Evolutionary conservation across 2,329 filamentous ascomycete genomes (phyloP).

Genomic region (Aspergillus oerlinghausenensis): DNA sequence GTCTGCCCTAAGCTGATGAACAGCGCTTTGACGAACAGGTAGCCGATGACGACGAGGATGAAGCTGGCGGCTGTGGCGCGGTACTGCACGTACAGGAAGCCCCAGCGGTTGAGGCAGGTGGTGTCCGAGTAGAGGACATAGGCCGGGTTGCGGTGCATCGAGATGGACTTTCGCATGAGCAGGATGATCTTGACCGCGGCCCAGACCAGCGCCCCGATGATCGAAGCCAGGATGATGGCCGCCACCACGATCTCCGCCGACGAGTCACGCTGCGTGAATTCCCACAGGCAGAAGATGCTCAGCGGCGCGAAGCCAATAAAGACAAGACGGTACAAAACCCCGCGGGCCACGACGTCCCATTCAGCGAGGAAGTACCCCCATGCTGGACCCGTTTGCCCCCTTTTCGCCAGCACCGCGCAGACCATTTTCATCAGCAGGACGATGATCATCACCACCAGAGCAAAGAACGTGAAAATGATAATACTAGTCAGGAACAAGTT

Average conservation of each 20-base stretch:
- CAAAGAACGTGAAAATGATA: conserved; percentile 80
- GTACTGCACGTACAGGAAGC: conserved; percentile 95
- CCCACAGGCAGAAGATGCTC: conserved; percentile 86
- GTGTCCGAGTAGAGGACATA: conserved; percentile 96
- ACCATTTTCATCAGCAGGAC: conserved; percentile 76
- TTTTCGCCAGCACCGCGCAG: conserved; percentile 68
- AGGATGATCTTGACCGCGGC: conserved; percentile 82
- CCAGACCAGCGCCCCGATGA: conserved; percentile 73
- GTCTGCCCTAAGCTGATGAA: conserved; percentile 78
- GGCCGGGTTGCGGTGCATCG: conserved; percentile 89
- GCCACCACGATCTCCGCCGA: conserved; percentile 79
- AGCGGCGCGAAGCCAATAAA: conserved; percentile 90
- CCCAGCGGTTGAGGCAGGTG: conserved; percentile 89
- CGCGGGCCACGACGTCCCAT: conserved; percentile 89
- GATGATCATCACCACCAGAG: conserved; percentile 65
- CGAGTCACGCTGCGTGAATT: conserved; percentile 81
- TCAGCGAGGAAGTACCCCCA: conserved; percentile 87
- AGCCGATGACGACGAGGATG: conserved; percentile 71
- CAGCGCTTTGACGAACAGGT: conserved; percentile 77
- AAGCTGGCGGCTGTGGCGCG: conserved; percentile 93
- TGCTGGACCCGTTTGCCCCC: conserved; percentile 64
- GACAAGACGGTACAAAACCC: conserved; percentile 83
- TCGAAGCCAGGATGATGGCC: conserved; percentile 78
- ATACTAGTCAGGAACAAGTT: conserved; percentile 92
- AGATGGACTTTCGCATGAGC: conserved; percentile 78